Evolutionary conservation across 2,329 filamentous ascomycete genomes (phyloP), one percentile per base, ranked within the genome.

Genomic region (Clathrospora elynae): DNA sequence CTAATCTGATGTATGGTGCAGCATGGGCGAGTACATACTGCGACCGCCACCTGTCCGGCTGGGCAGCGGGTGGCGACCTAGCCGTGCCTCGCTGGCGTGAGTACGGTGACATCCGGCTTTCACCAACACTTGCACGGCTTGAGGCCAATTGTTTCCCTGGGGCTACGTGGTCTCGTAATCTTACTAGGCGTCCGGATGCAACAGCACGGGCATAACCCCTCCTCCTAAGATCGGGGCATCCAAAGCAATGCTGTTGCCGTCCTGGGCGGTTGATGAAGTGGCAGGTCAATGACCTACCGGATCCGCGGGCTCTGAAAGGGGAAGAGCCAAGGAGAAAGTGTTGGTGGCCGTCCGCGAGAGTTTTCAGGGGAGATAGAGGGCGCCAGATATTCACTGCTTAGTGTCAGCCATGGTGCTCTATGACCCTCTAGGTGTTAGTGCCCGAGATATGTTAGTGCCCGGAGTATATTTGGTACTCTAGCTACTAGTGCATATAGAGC

Each of bases 11-110:
- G 18, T 16, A 37, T 23, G 19, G 33, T 42, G 24, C 23, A 49
- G 12, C 33, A 23, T 49, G 16, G 31, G 36, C 26, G 17, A 49
- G 24, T 26, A 26, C 24, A 26, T 26, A 12, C 24, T 26, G 24
- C 24, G 5, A 26, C 24, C 7, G 24, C 24, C 5, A 26, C 24
- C 24, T 26, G 24, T 26, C 24, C 13, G 13, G 24, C 24, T 26
- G 2, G 24, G 24, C 24, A 26, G 10, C 24, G 24, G 24, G 24
- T 26, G 24, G 24, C 24, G 24, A 26, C 24, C 37, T 43, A 30
- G 42, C 42, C 26, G 35, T 25, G 30, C 31, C 35, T 40, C 9
- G 12, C 38, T 43, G 9, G 35, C 28, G 6, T 46, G 17, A 50
- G 24, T 42, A 29, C 24, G 19, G 30, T 29, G 32, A 32, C 34